A percentile compares a stretch with the other conserved stretches of the same genome.
Conservation (phyloP, 2,329 filamentous ascomycete genomes). For the Hortaea sp. region DNA sequence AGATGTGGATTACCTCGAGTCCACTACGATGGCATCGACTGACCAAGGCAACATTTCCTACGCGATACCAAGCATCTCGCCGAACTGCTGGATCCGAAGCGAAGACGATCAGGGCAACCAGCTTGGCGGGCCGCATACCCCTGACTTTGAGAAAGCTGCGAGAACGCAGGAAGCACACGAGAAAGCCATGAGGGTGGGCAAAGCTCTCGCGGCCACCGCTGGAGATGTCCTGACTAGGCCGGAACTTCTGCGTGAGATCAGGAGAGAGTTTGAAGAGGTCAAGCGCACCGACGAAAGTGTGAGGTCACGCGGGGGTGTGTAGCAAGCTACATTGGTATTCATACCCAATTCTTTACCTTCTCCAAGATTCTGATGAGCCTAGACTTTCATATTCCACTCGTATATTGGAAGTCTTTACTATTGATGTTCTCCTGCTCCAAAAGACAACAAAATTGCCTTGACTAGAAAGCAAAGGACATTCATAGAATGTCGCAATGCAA, state of each 20-base stretch:
- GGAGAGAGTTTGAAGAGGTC: conserved; percentile 20
- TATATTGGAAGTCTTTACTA: no score
- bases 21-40: conserved; percentile 44
- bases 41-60: conserved; percentile 53
- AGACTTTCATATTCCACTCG: no score
- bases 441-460: no score
- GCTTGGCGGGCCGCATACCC: conserved; percentile 29
- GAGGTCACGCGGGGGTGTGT: background rate
- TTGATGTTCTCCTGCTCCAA: no score
- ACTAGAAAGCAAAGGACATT: no score
- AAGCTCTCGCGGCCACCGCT: conserved; percentile 28
- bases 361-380: no score
- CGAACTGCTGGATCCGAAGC: conserved; percentile 39
- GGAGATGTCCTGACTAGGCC: conserved; percentile 25
- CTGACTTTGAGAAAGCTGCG: conserved; percentile 29
- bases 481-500: no score
- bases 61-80: conserved; percentile 45
- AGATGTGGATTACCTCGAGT: conserved; percentile 33
- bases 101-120: conserved; percentile 20
- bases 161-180: conserved; percentile 28
- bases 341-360: no score
- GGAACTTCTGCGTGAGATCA: conserved; percentile 15
- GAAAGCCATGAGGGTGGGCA: conserved; percentile 24
- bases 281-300: background rate
- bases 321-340: background rate